phyloP scores from a whole-genome alignment of 179 eudicot genomes.

The Pouteria campechiana region DNA sequence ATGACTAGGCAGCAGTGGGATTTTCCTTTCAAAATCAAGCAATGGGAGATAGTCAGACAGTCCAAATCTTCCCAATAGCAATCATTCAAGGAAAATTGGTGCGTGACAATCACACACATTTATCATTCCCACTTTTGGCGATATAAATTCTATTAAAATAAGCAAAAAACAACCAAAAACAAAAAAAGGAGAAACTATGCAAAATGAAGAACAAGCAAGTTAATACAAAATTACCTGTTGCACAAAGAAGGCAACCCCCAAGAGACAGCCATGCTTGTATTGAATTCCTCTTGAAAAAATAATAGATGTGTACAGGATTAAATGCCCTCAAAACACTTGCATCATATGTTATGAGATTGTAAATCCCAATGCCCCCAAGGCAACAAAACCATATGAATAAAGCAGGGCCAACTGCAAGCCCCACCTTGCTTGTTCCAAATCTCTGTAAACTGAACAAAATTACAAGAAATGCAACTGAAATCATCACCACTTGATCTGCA shows the following conservation, averaged over 20 bases:
- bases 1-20: too few relatives aligned
- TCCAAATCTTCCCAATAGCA: too few relatives aligned
- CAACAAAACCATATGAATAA: constrained; percentile 92
- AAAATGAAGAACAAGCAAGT: too few relatives aligned
- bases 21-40: too few relatives aligned
- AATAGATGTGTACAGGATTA: constrained; percentile 86
- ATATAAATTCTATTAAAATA: too few relatives aligned
- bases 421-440: constrained; percentile 98
- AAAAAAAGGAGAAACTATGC: too few relatives aligned
- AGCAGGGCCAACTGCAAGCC: constrained; percentile 90
- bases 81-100: too few relatives aligned
- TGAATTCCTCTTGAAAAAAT: constrained; percentile 74
- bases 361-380: constrained; percentile 79
- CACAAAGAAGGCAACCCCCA: constrained; percentile 93
- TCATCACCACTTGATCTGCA: constrained; percentile 84
- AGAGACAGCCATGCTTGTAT: constrained; percentile 89
- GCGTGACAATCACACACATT: too few relatives aligned
- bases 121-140: too few relatives aligned
- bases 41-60: too few relatives aligned
- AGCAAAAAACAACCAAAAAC: too few relatives aligned
- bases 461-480: constrained; percentile 78
- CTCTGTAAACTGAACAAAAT: constrained; percentile 84
- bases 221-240: constrained; percentile 95
- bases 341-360: constrained; percentile 76
- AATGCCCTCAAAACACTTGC: constrained; percentile 73